phyloP scores from a whole-genome alignment of 208 protist species.

The Acanthamoeba royreba region DNA sequence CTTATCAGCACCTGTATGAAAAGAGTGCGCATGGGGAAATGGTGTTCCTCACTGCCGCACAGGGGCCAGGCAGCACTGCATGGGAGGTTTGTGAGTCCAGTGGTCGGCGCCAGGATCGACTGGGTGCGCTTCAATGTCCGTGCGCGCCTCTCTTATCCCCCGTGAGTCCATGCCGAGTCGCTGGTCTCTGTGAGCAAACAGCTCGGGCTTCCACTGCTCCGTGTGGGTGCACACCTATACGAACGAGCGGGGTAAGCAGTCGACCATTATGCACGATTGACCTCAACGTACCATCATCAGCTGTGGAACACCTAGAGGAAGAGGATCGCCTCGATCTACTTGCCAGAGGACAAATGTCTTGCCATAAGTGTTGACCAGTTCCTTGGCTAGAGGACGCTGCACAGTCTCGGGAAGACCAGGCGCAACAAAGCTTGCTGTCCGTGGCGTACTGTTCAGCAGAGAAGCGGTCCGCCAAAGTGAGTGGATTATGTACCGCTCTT shows the following conservation, averaged over 20 bases:
- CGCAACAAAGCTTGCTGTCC: neutral
- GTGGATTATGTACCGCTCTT: neutral
- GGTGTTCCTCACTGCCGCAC: neutral
- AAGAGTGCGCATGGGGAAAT: no score
- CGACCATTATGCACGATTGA: no score
- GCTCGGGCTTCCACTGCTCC: neutral
- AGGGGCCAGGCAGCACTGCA: neutral
- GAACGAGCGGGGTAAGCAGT: neutral
- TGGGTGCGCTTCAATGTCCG: neutral
- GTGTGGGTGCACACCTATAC: neutral
- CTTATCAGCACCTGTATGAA: neutral
- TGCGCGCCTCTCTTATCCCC: neutral
- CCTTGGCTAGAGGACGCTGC: neutral
- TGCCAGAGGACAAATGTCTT: slow-evolving; percentile 7
- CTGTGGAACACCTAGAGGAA: neutral
- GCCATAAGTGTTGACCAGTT: slow-evolving; percentile 12
- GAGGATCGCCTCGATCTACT: neutral
- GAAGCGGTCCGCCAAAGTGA: neutral
- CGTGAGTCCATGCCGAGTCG: neutral
- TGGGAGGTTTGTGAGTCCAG: neutral
- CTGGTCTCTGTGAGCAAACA: slow-evolving; percentile 16
- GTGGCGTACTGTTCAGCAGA: no score
- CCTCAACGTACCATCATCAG: slow-evolving; percentile 32
- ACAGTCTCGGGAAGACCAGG: neutral
- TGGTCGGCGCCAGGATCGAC: neutral